Conservation (phyloP, 148 eudicot species). For the Linanthus parryae region DNA sequence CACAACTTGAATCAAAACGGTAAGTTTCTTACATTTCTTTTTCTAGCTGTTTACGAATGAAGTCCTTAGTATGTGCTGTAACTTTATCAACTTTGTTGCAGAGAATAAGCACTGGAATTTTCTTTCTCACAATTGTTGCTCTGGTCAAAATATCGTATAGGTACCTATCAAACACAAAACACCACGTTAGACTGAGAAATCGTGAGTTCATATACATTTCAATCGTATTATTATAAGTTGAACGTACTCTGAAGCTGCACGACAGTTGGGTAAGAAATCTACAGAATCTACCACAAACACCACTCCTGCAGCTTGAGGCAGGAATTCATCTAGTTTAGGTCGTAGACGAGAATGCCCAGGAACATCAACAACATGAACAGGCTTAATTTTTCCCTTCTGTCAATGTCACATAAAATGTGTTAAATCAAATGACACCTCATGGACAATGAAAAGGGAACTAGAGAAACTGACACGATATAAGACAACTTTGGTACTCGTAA, state of each 20-base stretch:
- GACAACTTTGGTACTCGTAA: too few species aligned
- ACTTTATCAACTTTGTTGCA: conserved; percentile 97
- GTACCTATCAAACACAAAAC: conserved; percentile 42
- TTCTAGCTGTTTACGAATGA: conserved; percentile 89
- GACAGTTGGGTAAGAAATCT: conserved; percentile 77
- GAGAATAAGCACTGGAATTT: conserved; percentile 64
- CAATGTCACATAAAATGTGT: background rate
- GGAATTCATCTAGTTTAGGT: conserved; percentile 77
- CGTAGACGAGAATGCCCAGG: conserved; percentile 94
- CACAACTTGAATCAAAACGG: too few species aligned
- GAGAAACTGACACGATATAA: too few species aligned
- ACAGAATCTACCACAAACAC: conserved; percentile 87
- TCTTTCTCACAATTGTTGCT: conserved; percentile 64
- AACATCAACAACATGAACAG: conserved; percentile 83
- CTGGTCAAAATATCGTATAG: conserved; percentile 77
- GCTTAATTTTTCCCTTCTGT: conserved; percentile 72
- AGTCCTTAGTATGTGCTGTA: conserved; percentile 92
- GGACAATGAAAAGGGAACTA: too few species aligned
- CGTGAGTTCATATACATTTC: background rate
- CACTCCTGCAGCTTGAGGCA: conserved; percentile 81
- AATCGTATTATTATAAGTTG: background rate
- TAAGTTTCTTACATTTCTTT: conserved; percentile 86
- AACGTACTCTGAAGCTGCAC: conserved; percentile 83
- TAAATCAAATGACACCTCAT: too few species aligned
- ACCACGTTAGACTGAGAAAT: background rate